These are phyloP conservation scores for Setomelanomma holmii DNA, from an alignment of 2,329 filamentous ascomycete species.

Conservation along the genomic window DNA sequence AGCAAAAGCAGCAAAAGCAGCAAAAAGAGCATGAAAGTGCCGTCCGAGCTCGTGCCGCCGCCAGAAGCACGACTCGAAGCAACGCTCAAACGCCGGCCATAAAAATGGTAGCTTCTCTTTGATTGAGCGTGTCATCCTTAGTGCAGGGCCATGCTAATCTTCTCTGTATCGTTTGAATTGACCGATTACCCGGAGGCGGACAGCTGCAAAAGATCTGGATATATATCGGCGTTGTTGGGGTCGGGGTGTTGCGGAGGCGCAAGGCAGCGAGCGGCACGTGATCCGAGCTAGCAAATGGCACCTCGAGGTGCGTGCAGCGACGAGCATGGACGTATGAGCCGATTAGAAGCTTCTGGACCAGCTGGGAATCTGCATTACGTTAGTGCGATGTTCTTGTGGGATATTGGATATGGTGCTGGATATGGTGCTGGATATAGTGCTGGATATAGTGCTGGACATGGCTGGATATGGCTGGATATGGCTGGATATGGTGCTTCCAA, in stretches of 20 bases:
- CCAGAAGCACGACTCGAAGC: background rate
- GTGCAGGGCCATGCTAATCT: constrained; percentile 65
- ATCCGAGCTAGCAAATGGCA: background rate
- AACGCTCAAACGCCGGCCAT: no score
- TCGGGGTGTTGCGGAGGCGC: background rate
- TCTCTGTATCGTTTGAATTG: constrained; percentile 41
- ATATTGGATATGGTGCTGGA: no score
- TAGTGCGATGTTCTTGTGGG: background rate
- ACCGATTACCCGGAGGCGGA: constrained; percentile 26
- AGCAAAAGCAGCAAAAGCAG: no score
- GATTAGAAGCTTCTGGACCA: background rate
- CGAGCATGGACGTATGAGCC: background rate
- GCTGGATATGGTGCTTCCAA: no score
- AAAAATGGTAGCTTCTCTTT: constrained; percentile 49
- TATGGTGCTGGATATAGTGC: no score
- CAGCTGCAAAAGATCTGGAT: background rate
- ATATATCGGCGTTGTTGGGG: no score
- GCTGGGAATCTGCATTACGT: background rate
- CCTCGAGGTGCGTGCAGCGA: background rate
- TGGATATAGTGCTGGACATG: no score
- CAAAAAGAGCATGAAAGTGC: no score
- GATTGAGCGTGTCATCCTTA: constrained; percentile 80
- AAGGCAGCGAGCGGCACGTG: constrained; percentile 8
- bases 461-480: no score
- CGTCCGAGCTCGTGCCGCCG: background rate